These are phyloP conservation scores for Suhomyces terraborum DNA, from an alignment of 1,139 yeast genomes.

Conservation along the genomic window DNA sequence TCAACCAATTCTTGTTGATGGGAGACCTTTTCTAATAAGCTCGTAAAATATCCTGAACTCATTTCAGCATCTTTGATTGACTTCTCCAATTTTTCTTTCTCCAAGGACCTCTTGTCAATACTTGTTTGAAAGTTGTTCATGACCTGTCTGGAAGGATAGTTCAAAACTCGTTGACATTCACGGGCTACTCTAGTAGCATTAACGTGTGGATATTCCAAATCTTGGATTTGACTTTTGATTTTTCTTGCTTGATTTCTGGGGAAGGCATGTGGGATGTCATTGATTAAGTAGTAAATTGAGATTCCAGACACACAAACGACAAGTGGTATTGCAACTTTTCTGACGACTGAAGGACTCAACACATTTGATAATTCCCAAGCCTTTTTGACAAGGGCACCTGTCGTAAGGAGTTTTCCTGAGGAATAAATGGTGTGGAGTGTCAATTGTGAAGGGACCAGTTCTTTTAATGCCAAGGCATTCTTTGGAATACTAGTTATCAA, in stretches of 20 bases:
- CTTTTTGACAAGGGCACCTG: constrained; percentile 43
- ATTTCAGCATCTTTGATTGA: constrained; percentile 59
- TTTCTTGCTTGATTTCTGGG: constrained; percentile 81
- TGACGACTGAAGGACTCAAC: constrained; percentile 34
- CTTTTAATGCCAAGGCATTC: constrained; percentile 34
- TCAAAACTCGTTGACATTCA: constrained; percentile 81
- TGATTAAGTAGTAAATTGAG: constrained; percentile 65
- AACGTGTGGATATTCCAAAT: constrained; percentile 72
- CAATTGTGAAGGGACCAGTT: constrained; percentile 41
- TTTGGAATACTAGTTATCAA: constrained; percentile 37
- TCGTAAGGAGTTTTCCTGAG: constrained; percentile 46
- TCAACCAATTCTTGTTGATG: constrained; percentile 50
- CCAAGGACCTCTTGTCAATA: constrained; percentile 62
- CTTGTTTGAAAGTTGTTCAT: constrained; percentile 72
- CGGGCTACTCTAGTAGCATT: constrained; percentile 78
- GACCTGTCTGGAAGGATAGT: constrained; percentile 82
- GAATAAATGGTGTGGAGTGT: constrained; percentile 48
- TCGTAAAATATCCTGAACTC: constrained; percentile 61
- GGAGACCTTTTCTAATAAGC: constrained; percentile 49
- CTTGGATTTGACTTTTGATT: constrained; percentile 60
- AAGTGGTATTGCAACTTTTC: constrained; percentile 47
- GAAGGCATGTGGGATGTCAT: constrained; percentile 86
- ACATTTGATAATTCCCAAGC: constrained; percentile 31
- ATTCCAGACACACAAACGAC: constrained; percentile 56
- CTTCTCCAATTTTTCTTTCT: constrained; percentile 57